Base-by-base conservation (phyloP, 768 basidiomycete genomes). In the Podaxis sp. region DNA sequence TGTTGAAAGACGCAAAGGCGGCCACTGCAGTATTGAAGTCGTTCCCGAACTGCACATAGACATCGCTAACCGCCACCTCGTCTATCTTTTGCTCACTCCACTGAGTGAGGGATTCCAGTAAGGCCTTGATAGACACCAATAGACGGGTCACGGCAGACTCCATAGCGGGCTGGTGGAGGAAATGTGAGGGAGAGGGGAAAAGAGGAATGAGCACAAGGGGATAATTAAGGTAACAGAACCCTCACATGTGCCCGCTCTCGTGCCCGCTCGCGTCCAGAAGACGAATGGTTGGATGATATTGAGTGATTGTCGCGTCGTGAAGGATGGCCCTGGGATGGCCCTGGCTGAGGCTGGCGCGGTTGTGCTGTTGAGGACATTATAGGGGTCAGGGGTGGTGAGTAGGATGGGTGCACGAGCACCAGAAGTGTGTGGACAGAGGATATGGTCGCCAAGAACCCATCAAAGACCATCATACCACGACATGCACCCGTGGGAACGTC, bases 21-120 rank as follows among this genome's bases (percentile, higher is more conserved):
- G 89, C 85, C 42, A 96, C 93, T 9, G 95, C 95, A 15, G 87
- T 85, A 71, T 98, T 98, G 80, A 99, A 99, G 72, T 97, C 96
- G 75, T 99, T 98, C 24, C 97, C 97, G 24, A 99, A 81, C 59
- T 88, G 86, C 59, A 99, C 97, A 75, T 99, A 99, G 59, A 97
- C 92, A 74, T 98, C 94, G 81, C 95, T 97, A 72, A 99, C 95
- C 67, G 92, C 82, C 48, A 75, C 77, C 72, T 96, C 95, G 61
- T 86, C 80, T 68, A 90, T 82, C 68, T 86, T 82, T 64, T 84
- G 75, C 63, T 80, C 80, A 73, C 91, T 92, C 95, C 95, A 97
- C 77, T 84, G 78, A 5, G 92, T 93, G 60, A 97, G 82, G 1
- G 91, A 83, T 72, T 97, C 95, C 40, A 99, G 82, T n/a, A 99